Evolutionary conservation across 768 basidiomycete genomes (phyloP), one percentile per base, ranked within the genome.

Genomic region (Mycena epipterygia): DNA sequence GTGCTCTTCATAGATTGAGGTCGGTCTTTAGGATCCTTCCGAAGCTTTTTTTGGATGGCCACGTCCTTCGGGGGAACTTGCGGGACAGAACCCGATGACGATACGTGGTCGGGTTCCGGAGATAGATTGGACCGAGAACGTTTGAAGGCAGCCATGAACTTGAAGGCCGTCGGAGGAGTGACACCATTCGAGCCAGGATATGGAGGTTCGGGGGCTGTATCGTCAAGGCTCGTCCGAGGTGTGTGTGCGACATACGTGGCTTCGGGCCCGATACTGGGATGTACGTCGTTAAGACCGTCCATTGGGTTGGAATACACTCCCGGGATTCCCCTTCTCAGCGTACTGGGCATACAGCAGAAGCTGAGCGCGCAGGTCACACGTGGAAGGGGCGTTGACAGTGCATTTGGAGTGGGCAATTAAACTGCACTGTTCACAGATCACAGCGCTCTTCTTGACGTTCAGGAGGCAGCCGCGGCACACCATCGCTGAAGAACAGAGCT

Each of bases 381-480:
- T 93, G 6, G 91, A 90, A 12, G 93, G 90, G 1, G 95, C 92
- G 68, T 91, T 89, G 39, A 80, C 74, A 0, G 90, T 88, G 74
- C 95, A 96, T 76, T 91, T 92, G 27, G 90, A 83, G 79, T 98
- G 97, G 29, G 92, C 90, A 69, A 98, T 94, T 68, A 98, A 88
- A 73, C 92, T 95, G 83, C 97, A 98, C 71, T 91, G 90, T 44
- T 93, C 91, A 77, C 97, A 98, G 9, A 98, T 84, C 12, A 96
- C 92, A 1, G 94, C 96, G 64, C 87, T 91, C 81, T 93, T 95
- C 86, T 95, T 96, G 74, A 95, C 92, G 69, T 86, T 88, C 44
- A 85, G 82, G 67, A 90, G 86, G 79, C 97, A 98, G 19, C 98
- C 92, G 42, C 95, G 88, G 81, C 97, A 98, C 3, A 87, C 82